Base-by-base conservation (phyloP, 768 basidiomycete genomes). In the Phylloporus scabripes region DNA sequence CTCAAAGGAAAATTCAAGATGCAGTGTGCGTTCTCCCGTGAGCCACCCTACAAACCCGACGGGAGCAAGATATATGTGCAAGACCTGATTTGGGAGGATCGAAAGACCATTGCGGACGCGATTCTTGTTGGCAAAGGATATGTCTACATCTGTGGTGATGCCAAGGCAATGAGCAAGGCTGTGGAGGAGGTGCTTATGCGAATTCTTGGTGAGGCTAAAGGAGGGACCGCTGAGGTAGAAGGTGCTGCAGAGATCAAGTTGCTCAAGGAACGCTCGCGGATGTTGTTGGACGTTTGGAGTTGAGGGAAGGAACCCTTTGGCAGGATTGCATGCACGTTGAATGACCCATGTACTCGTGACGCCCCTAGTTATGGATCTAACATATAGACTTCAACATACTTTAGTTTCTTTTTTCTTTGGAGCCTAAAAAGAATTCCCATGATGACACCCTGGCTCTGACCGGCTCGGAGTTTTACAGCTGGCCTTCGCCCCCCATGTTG, bases 51-150 rank as follows among this genome's bases (percentile, higher is more conserved):
- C 74, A 90, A 87, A 68, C 80, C 88, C 5, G 92, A 93, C 56
- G 88, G 92, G 21, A 75, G 87, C 75, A 99, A 98, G 76, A 90
- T 95, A 62, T 99, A 99, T 71, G 96, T 99, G n/a, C 96, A 99
- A 71, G 92, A 99, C 69, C 74, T 97, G 50, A 72, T 99, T 10
- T 92, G 87, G 88, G 82, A 97, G 43, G 82, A 92, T 64, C 76
- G 83, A 48, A 83, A 83, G 66, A 77, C 82, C 49, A 78, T 99
- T 46, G 89, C 87, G 9, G 84, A 94, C 48, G 85, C 88, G 15
- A 91, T 99, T 58, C 75, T 96, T 54, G 88, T 89, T 56, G 88
- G 91, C 67, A 92, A 97, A 72, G 96, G 91, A n/a, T 95, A 94
- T 67, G 79, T 96, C 2, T 97, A 97, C 69, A 90, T 97, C 54